Conservation (phyloP, 768 basidiomycete species). For the Termitomyces sp. region DNA sequence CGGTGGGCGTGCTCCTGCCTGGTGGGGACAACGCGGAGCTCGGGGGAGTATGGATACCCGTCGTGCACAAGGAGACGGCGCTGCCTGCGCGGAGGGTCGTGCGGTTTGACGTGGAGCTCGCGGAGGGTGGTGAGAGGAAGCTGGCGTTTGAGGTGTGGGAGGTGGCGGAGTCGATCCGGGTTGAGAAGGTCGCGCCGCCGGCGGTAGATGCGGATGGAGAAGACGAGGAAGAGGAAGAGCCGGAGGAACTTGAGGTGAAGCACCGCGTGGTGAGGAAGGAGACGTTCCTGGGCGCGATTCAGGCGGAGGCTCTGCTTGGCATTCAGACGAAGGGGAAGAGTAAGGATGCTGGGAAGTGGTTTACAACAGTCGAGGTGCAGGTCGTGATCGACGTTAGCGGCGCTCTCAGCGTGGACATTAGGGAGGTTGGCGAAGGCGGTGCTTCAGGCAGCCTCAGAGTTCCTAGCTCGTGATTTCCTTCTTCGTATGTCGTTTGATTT, state of each 20-base stretch:
- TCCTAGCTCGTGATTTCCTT: neutral
- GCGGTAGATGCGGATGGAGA: slow-evolving; percentile 44
- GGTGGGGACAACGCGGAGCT: slow-evolving; percentile 40
- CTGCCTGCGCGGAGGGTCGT: slow-evolving; percentile 65
- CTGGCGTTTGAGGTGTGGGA: slow-evolving; percentile 80
- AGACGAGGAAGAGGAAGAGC: slow-evolving; percentile 52
- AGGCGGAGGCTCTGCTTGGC: slow-evolving; percentile 40
- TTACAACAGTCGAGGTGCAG: slow-evolving; percentile 49
- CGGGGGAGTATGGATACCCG: slow-evolving; percentile 64
- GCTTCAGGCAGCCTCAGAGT: no score
- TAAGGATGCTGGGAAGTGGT: slow-evolving; percentile 43
- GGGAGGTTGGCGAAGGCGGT: slow-evolving; percentile 33
- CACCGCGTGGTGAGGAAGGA: slow-evolving; percentile 60
- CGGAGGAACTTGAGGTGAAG: slow-evolving; percentile 63
- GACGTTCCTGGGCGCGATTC: slow-evolving; percentile 42
- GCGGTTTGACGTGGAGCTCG: slow-evolving; percentile 56
- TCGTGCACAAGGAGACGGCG: slow-evolving; percentile 70
- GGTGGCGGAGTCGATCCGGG: slow-evolving; percentile 61
- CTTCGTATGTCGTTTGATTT: neutral
- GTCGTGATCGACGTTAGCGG: slow-evolving; percentile 37
- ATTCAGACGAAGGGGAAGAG: slow-evolving; percentile 39
- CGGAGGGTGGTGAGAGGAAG: slow-evolving; percentile 31
- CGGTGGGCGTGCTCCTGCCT: slow-evolving; percentile 69
- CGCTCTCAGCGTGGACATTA: slow-evolving; percentile 35
- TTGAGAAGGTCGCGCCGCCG: slow-evolving; percentile 54